Base-by-base conservation (phyloP, 768 basidiomycete species). In the button mushroom (Agaricus bisporus) region DNA sequence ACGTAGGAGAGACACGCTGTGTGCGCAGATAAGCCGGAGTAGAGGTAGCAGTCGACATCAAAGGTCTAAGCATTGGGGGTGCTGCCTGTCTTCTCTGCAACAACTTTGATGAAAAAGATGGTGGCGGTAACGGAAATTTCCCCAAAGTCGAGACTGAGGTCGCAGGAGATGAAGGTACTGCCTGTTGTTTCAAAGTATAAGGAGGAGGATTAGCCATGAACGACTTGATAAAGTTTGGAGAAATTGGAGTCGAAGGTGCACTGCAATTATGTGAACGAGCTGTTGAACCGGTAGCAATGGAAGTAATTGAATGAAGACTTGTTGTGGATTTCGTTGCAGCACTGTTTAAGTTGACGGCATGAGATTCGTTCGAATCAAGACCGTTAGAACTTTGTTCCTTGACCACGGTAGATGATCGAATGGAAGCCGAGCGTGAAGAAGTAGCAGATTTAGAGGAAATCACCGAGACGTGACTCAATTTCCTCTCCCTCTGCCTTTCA, bases 41-140 rank as follows among this genome's bases (percentile, higher is more conserved):
- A 28, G 28, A 47, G 8, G 15, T n/a, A 29, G 35, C 18, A 17
- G 37, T 4, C 6, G 52, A 25, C 14, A 46, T 44, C 7, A 54
- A 38, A 32, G 52, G 52, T 39, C 42, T 41, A 12, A 37, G 45
- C 45, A 47, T 39, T 11, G 52, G 45, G 11, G 52, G 52, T 2
- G 29, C 52, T 12, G 25, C 52, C 20, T 32, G 45, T 46, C 52
- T 38, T 15, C 51, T 45, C 26, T 54, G 52, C 5, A 46, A 18
- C 7, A 54, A 29, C 20, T 54, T 41, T 10, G 44, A 47, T 15
- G 52, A 54, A 29, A 47, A 54, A 1, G 52, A 54, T 20, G 52
- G 52, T 12, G 52, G 52, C 5, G 52, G 52, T 14, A 54, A 45
- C 7, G 52, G 52, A n/a, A 54, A 54, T 17, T 47, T 54, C 37